These are phyloP conservation scores for Pharnaceum exiguum DNA, from an alignment of 148 eudicot species.

Conservation along the genomic window DNA sequence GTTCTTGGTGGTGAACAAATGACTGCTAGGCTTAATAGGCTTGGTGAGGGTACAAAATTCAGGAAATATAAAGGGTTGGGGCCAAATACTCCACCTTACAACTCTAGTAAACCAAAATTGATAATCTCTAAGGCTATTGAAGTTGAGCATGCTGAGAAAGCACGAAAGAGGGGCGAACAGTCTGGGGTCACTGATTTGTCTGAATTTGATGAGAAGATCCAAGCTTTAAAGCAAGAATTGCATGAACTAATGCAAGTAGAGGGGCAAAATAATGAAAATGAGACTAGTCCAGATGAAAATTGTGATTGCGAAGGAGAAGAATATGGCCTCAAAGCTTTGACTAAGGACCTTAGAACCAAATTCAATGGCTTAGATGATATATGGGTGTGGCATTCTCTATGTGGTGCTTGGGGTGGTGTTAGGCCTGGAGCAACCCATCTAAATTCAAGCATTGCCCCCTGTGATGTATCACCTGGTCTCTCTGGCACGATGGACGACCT, in stretches of 20 bases:
- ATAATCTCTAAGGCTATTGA: conserved; percentile 53
- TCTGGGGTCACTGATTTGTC: conserved; percentile 28
- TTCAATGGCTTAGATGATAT: conserved; percentile 61
- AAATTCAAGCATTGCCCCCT: conserved; percentile 29
- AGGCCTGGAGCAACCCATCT: conserved; percentile 55
- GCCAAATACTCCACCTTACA: conserved; percentile 35
- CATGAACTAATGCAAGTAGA: conserved; percentile 28
- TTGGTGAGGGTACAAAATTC: conserved; percentile 56
- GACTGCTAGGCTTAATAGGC: conserved; percentile 55
- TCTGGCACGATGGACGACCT: conserved; percentile 57
- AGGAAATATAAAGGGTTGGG: conserved; percentile 36
- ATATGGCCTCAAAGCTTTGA: conserved; percentile 53
- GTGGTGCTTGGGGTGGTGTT: conserved; percentile 77
- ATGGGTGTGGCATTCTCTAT: conserved; percentile 67
- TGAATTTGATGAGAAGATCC: conserved; percentile 19
- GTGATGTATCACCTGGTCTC: conserved; percentile 48
- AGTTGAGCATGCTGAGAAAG: conserved; percentile 45
- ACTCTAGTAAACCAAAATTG: conserved; percentile 45
- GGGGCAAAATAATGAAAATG: neutral
- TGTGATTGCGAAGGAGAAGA: conserved; percentile 15
- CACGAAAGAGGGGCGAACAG: conserved; percentile 29
- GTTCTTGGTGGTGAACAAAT: conserved; percentile 61
- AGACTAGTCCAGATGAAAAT: neutral
- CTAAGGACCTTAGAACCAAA: conserved; percentile 37
- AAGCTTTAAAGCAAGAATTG: conserved; percentile 35